Conservation (phyloP, 345 rosid species). For the Psidium friedrichsthalianum region DNA sequence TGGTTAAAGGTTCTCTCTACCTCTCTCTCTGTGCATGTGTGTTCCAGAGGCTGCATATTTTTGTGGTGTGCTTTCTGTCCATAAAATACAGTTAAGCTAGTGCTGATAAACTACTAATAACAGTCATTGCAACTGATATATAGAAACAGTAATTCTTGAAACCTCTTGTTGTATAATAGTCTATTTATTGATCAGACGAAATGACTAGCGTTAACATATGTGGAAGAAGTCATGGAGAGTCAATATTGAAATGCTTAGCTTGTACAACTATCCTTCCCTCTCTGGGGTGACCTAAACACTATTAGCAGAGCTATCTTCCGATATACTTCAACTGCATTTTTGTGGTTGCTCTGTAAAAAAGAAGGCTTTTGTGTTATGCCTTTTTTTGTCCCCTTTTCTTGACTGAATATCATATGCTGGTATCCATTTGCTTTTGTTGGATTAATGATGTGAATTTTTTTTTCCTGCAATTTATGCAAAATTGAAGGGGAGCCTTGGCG, state of each 20-base stretch:
- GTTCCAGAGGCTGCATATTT: neutral
- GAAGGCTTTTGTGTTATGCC: neutral
- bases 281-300: neutral
- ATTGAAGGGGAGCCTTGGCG: no score
- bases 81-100: neutral
- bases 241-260: neutral
- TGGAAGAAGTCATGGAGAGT: neutral
- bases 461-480: neutral
- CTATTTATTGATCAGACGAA: neutral
- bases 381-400: neutral
- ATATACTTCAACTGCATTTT: neutral
- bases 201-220: neutral
- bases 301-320: neutral
- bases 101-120: neutral
- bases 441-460: neutral
- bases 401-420: neutral
- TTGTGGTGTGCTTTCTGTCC: neutral
- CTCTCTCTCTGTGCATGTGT: neutral
- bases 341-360: neutral
- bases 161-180: neutral
- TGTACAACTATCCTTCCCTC: neutral
- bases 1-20: slow-evolving; percentile 60
- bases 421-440: neutral
- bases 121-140: neutral
- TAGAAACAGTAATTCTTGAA: neutral